A percentile compares a stretch with the other conserved stretches of the same genome.
Conservation (phyloP, 1,139 yeast species). For the Sugiyamaella paludigena region DNA sequence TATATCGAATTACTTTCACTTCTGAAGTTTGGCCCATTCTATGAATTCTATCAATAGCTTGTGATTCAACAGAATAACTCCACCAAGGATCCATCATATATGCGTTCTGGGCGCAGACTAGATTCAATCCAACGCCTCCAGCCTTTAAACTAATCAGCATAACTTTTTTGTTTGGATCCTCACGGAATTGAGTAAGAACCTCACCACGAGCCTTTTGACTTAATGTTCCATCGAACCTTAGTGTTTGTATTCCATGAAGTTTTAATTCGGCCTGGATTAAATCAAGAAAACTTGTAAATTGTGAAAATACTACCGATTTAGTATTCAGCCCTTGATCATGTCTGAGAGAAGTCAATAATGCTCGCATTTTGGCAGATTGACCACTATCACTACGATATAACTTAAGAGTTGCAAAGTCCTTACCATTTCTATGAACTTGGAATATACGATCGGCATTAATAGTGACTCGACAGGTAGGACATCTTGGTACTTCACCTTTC, state of each 20-base stretch:
- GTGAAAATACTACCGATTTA: constrained; percentile 86
- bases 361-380: constrained; percentile 68
- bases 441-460: constrained; percentile 31
- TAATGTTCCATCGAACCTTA: constrained; percentile 81
- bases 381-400: neutral
- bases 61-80: constrained; percentile 92
- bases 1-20: constrained; percentile 77
- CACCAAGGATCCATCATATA: constrained; percentile 98
- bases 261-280: constrained; percentile 63
- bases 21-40: constrained; percentile 78
- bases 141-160: constrained; percentile 79
- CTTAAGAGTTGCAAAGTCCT: constrained; percentile 2
- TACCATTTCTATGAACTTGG: constrained; percentile 24
- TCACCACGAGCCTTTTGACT: constrained; percentile 62
- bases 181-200: constrained; percentile 56
- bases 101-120: constrained; percentile 82
- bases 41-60: constrained; percentile 92
- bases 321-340: constrained; percentile 33
- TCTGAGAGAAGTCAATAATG: constrained; percentile 60
- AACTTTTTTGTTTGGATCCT: constrained; percentile 45
- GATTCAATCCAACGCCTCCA: constrained; percentile 92
- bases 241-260: constrained; percentile 46
- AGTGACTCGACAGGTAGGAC: constrained; percentile 41
- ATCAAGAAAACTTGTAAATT: constrained; percentile 81
- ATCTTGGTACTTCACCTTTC: constrained; percentile 35